These are phyloP conservation scores for Flaveria trinervia DNA, from an alignment of 129 eudicot species.

Conservation along the genomic window DNA sequence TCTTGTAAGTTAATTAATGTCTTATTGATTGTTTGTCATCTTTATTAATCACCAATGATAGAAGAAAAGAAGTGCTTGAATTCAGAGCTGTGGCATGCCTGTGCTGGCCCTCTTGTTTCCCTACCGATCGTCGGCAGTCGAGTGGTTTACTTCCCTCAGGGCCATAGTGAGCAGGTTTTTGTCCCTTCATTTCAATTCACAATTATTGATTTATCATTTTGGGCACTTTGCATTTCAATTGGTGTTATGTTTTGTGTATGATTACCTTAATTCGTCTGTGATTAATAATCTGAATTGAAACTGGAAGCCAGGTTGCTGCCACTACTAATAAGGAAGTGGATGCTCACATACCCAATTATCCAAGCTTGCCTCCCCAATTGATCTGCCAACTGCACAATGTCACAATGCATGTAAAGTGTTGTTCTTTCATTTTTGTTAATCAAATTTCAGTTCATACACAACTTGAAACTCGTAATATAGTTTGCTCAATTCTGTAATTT, in stretches of 20 bases:
- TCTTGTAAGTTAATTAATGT: not conserved
- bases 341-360: constrained; percentile 97
- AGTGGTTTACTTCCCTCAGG: constrained; percentile 99
- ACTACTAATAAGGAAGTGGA: constrained; percentile 96
- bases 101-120: constrained; percentile 98
- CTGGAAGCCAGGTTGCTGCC: constrained; percentile 88
- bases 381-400: constrained; percentile 99
- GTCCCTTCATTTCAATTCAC: constrained; percentile 1
- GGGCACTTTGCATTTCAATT: constrained; percentile 5
- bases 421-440: constrained; percentile 4
- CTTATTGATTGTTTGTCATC: constrained; percentile 25
- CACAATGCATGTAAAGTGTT: constrained; percentile 92
- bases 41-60: constrained; percentile 38
- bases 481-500: constrained; percentile 34
- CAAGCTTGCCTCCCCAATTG: constrained; percentile 88
- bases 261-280: constrained; percentile 5
- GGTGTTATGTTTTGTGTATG: not conserved
- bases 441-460: not conserved
- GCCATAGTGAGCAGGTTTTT: constrained; percentile 98
- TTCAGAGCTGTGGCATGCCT: constrained; percentile 99
- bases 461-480: not conserved
- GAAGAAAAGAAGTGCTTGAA: constrained; percentile 97
- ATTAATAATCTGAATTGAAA: constrained; percentile 39
- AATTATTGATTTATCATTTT: not conserved
- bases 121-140: constrained; percentile 86